These are phyloP conservation scores for Leishmania amazonensis DNA, from an alignment of 208 protist genomes.

Conservation along the genomic window DNA sequence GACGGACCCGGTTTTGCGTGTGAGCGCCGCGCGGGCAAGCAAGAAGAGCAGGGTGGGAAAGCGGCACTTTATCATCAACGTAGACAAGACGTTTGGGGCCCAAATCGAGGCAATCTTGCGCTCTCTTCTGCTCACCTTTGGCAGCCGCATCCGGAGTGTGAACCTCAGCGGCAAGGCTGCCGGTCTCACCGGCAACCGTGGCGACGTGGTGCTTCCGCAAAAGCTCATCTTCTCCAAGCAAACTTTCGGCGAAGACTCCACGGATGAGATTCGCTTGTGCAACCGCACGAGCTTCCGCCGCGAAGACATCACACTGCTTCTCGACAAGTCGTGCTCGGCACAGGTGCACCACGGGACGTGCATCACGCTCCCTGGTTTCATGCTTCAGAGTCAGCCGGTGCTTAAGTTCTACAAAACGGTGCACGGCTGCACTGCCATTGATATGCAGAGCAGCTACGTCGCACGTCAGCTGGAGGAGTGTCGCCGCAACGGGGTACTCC, in stretches of 20 bases:
- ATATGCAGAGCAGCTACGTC: slow-evolving; percentile 90
- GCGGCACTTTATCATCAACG: slow-evolving; percentile 83
- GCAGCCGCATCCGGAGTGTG: slow-evolving; percentile 71
- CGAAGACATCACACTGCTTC: slow-evolving; percentile 47
- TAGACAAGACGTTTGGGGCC: slow-evolving; percentile 86
- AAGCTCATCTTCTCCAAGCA: slow-evolving; percentile 87
- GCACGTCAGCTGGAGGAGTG: slow-evolving; percentile 77
- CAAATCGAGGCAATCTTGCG: slow-evolving; percentile 79
- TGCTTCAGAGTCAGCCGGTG: slow-evolving; percentile 75
- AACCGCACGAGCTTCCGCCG: slow-evolving; percentile 46
- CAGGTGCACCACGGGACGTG: slow-evolving; percentile 50
- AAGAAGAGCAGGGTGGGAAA: slow-evolving; percentile 4
- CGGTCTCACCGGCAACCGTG: slow-evolving; percentile 68
- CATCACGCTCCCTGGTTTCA: slow-evolving; percentile 75
- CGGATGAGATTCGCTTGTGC: slow-evolving; percentile 75
- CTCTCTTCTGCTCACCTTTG: slow-evolving; percentile 73
- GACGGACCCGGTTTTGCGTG: slow-evolving; percentile 48
- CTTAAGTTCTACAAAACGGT: slow-evolving; percentile 83
- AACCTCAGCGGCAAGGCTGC: slow-evolving; percentile 78
- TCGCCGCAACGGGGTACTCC: slow-evolving; percentile 63
- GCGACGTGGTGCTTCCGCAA: slow-evolving; percentile 77
- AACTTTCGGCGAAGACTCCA: slow-evolving; percentile 79
- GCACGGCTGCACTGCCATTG: slow-evolving; percentile 68
- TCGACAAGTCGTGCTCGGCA: slow-evolving; percentile 42
- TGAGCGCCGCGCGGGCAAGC: slow-evolving; percentile 18